A percentile compares a stretch with the other conserved stretches of the same genome.
phyloP scores from a whole-genome alignment of 2,329 filamentous ascomycete genomes.

The Colletotrichum echinochloae region DNA sequence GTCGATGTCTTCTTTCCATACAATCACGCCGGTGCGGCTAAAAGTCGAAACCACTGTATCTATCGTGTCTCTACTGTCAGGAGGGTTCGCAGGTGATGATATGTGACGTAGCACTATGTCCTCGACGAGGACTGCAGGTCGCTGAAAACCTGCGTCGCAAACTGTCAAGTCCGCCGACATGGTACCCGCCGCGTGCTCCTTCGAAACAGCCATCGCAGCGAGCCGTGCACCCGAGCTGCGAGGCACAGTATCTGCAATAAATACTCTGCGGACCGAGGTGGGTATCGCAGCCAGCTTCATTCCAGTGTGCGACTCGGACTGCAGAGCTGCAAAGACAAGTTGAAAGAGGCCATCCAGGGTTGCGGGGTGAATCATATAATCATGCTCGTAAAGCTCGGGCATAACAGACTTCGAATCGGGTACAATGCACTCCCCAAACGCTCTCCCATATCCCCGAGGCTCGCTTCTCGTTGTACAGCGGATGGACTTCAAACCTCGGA shows the following conservation, averaged over 20 bases:
- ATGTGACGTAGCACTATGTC: slow-evolving; percentile 44
- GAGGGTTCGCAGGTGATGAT: too few species aligned
- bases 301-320: slow-evolving; percentile 45
- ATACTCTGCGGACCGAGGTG: slow-evolving; percentile 43
- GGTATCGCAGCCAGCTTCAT: slow-evolving; percentile 50
- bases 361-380: slow-evolving; percentile 30
- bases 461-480: too few species aligned
- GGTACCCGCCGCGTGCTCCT: too few species aligned
- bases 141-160: slow-evolving; percentile 42
- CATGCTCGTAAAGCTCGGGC: slow-evolving; percentile 23
- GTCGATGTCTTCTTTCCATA: slow-evolving; percentile 21
- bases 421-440: slow-evolving; percentile 15
- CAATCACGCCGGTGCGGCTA: background rate
- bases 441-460: too few species aligned
- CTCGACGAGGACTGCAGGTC: slow-evolving; percentile 44
- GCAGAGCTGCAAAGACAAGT: slow-evolving; percentile 48
- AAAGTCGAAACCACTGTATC: too few species aligned
- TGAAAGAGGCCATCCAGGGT: slow-evolving; percentile 31
- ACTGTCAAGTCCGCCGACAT: slow-evolving; percentile 42
- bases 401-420: slow-evolving; percentile 21
- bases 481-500: slow-evolving; percentile 37
- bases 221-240: slow-evolving; percentile 40
- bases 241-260: slow-evolving; percentile 41
- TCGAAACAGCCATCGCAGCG: slow-evolving; percentile 38
- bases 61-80: too few species aligned